Evolutionary conservation across 495 filamentous ascomycete genomes (phyloP).

Genomic region (Parachaetomium inaequale): DNA sequence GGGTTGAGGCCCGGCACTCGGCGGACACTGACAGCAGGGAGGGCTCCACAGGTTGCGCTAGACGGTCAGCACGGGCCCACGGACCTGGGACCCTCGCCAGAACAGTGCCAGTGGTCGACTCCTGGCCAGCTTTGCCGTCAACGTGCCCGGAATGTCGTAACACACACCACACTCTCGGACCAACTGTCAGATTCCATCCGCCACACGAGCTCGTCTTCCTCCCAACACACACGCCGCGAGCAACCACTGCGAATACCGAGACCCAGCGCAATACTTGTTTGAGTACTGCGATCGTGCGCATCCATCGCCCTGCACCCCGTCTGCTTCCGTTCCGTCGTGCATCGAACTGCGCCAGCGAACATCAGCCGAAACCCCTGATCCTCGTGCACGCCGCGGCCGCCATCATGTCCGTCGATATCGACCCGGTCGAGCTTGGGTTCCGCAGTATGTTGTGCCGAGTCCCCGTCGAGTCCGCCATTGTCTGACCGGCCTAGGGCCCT

Average conservation of each 20-base stretch:
- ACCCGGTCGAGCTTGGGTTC: conserved; percentile 89
- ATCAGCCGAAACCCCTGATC: not conserved
- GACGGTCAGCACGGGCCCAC: conserved; percentile 27
- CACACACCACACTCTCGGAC: conserved; percentile 13
- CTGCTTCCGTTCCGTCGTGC: not conserved
- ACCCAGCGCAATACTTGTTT: too few relatives aligned
- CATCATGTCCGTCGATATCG: conserved; percentile 90
- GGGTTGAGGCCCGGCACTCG: not conserved
- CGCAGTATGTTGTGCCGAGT: conserved; percentile 60
- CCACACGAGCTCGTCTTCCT: not conserved
- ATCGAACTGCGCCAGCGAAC: not conserved
- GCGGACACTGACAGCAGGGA: not conserved
- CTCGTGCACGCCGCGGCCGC: conserved; percentile 5
- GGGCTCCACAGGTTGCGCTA: not conserved
- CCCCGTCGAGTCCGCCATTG: conserved; percentile 1
- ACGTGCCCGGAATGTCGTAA: conserved; percentile 30
- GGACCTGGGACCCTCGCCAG: conserved; percentile 12
- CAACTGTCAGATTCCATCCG: conserved; percentile 12
- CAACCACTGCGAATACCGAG: not conserved
- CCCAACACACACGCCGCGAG: not conserved
- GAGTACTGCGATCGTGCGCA: not conserved
- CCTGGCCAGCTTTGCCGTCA: conserved; percentile 29
- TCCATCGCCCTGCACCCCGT: not conserved
- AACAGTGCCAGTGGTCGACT: conserved; percentile 15
- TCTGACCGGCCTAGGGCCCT: conserved; percentile 66